Conservation (phyloP, 768 basidiomycete species). For the Russula earlei region DNA sequence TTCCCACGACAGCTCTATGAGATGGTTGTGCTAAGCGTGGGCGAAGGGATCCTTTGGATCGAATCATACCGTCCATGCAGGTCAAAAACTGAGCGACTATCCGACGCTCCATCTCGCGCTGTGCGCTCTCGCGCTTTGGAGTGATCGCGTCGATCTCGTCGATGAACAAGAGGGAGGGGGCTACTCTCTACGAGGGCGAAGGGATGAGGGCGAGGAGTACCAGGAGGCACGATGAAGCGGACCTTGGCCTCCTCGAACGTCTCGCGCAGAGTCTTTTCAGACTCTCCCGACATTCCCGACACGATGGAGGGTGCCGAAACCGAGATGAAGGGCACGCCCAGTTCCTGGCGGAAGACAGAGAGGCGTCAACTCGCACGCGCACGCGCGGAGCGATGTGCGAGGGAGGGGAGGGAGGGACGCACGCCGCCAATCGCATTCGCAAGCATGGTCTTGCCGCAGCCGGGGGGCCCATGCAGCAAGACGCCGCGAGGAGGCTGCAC, state of each 20-base stretch:
- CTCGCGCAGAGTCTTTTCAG: constrained; percentile 91
- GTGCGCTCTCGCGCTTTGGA: constrained; percentile 94
- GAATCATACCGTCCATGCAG: constrained; percentile 87
- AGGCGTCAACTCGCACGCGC: not conserved
- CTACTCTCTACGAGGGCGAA: constrained; percentile 48
- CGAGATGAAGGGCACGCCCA: constrained; percentile 85
- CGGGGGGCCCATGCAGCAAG: constrained; percentile 88
- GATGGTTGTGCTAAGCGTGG: not conserved
- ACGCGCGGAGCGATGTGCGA: not conserved
- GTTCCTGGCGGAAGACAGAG: constrained; percentile 49
- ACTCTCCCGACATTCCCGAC: constrained; percentile 97
- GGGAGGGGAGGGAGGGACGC: too few species aligned
- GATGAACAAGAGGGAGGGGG: constrained; percentile 91
- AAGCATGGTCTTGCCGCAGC: constrained; percentile 92
- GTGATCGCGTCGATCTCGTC: constrained; percentile 99
- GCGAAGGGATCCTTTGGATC: not conserved
- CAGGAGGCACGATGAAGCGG: constrained; percentile 14
- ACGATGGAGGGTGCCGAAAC: constrained; percentile 95
- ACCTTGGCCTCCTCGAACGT: constrained; percentile 98
- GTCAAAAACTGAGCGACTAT: constrained; percentile 97
- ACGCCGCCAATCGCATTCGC: constrained; percentile 96
- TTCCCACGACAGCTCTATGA: constrained; percentile 94
- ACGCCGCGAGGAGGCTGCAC: constrained; percentile 90
- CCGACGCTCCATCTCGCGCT: constrained; percentile 94
- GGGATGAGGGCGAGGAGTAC: too few species aligned